Percentiles rank a stretch among this genome's conserved stretches.
Evolutionary conservation across 495 filamentous ascomycete genomes (phyloP).

Genomic region (Trichoderma gamsii): DNA sequence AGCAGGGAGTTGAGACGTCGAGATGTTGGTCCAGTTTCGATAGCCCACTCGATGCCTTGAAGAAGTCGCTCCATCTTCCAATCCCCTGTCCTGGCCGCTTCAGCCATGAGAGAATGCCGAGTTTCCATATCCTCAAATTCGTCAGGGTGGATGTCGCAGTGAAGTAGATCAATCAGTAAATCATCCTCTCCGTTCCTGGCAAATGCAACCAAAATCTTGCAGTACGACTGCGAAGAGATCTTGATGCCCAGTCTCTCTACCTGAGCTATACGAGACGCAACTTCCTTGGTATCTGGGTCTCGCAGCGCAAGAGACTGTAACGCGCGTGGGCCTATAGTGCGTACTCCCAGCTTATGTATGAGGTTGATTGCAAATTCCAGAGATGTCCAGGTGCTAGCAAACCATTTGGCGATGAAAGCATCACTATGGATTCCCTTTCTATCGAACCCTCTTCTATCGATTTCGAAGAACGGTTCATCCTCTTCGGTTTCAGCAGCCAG

Average conservation of each 20-base stretch:
- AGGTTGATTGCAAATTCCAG: slow-evolving; percentile 59
- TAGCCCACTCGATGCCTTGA: slow-evolving; percentile 24
- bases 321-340: slow-evolving; percentile 63
- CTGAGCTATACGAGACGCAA: slow-evolving; percentile 49
- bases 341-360: slow-evolving; percentile 57
- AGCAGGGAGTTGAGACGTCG: slow-evolving; percentile 25
- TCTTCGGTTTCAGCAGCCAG: background rate
- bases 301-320: slow-evolving; percentile 64
- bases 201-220: slow-evolving; percentile 51
- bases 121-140: slow-evolving; percentile 56
- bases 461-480: background rate
- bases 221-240: slow-evolving; percentile 52
- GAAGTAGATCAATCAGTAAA: slow-evolving; percentile 53
- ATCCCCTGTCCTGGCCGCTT: slow-evolving; percentile 24
- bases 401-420: slow-evolving; percentile 59
- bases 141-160: slow-evolving; percentile 71
- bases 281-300: slow-evolving; percentile 45
- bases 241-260: slow-evolving; percentile 55
- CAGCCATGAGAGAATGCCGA: slow-evolving; percentile 41
- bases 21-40: slow-evolving; percentile 20
- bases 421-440: slow-evolving; percentile 43
- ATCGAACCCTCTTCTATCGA: slow-evolving; percentile 3
- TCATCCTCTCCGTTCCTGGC: slow-evolving; percentile 48
- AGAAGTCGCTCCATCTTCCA: slow-evolving; percentile 29
- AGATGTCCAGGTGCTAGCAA: slow-evolving; percentile 62